These are phyloP conservation scores for Paecilomyces fulvus DNA, from an alignment of 2,329 filamentous ascomycete species.

Conservation along the genomic window DNA sequence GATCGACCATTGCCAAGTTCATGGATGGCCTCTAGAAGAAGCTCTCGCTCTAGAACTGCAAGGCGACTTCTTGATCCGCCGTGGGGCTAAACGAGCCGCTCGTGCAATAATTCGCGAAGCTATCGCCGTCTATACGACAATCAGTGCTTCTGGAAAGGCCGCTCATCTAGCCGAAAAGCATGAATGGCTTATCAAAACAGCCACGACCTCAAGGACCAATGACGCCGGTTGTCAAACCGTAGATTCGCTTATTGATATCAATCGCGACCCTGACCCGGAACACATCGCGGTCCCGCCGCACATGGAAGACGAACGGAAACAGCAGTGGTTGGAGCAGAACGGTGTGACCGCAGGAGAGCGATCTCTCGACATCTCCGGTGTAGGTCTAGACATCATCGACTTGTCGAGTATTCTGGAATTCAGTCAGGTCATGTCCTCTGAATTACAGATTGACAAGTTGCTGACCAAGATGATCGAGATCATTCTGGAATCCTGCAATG, in stretches of 20 bases:
- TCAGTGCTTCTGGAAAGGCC: constrained; percentile 52
- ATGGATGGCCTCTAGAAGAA: constrained; percentile 52
- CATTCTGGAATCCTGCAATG: constrained; percentile 55
- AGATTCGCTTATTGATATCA: constrained; percentile 38
- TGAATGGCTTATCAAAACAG: constrained; percentile 52
- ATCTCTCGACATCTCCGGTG: constrained; percentile 33
- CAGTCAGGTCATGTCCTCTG: constrained; percentile 56
- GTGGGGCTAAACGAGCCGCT: constrained; percentile 51
- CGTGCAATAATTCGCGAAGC: constrained; percentile 50
- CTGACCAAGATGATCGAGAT: constrained; percentile 57
- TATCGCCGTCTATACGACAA: constrained; percentile 50
- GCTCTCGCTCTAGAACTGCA: constrained; percentile 54
- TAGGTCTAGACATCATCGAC: constrained; percentile 52
- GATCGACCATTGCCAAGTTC: constrained; percentile 52
- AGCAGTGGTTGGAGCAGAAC: constrained; percentile 36
- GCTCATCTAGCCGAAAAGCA: constrained; percentile 50
- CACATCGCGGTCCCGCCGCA: constrained; percentile 17
- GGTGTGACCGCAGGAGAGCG: constrained; percentile 29
- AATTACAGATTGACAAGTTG: constrained; percentile 55
- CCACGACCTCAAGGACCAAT: constrained; percentile 41
- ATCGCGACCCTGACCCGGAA: constrained; percentile 22
- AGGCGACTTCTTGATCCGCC: constrained; percentile 49
- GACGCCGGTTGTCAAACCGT: constrained; percentile 52
- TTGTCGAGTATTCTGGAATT: constrained; percentile 56
- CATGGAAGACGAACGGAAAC: constrained; percentile 32